These are phyloP conservation scores for Plasmopara muralis DNA, from an alignment of 352 stramenopile genomes.

Conservation along the genomic window DNA sequence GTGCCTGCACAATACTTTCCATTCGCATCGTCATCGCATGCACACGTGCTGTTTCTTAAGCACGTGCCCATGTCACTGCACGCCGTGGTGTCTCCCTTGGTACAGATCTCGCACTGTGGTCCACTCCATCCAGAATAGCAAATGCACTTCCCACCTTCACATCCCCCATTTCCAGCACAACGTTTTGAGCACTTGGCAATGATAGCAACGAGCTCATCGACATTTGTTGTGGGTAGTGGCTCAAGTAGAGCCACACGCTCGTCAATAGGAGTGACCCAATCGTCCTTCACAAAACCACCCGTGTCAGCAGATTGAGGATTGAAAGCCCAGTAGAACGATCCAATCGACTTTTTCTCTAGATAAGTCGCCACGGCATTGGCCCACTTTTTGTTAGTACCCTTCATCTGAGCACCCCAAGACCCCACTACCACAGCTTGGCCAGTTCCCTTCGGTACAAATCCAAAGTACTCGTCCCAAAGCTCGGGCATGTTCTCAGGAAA, in stretches of 20 bases:
- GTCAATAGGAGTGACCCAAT: conserved; percentile 58
- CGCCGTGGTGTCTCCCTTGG: conserved; percentile 35
- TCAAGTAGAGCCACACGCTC: conserved; percentile 48
- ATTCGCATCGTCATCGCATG: conserved; percentile 36
- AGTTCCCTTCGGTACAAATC: conserved; percentile 49
- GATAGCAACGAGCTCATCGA: conserved; percentile 34
- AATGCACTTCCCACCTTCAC: conserved; percentile 38
- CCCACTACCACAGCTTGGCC: conserved; percentile 56
- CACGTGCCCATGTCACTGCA: conserved; percentile 52
- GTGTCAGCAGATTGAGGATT: conserved; percentile 70
- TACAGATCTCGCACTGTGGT: conserved; percentile 60
- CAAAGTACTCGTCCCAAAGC: conserved; percentile 65
- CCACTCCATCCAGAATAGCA: conserved; percentile 60
- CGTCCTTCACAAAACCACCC: conserved; percentile 57
- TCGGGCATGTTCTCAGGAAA: conserved; percentile 65
- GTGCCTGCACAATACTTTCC: conserved; percentile 50
- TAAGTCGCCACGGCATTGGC: conserved; percentile 43
- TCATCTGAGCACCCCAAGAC: conserved; percentile 61
- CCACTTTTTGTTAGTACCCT: conserved; percentile 53
- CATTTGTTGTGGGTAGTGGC: conserved; percentile 30
- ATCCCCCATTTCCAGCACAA: conserved; percentile 45
- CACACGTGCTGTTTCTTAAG: conserved; percentile 51
- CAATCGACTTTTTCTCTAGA: conserved; percentile 43
- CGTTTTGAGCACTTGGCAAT: conserved; percentile 31
- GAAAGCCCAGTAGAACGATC: conserved; percentile 73